Percentiles rank a stretch among this genome's conserved stretches.
Conservation (phyloP, 2,329 filamentous ascomycete species). For the Claviceps pazoutovae region DNA sequence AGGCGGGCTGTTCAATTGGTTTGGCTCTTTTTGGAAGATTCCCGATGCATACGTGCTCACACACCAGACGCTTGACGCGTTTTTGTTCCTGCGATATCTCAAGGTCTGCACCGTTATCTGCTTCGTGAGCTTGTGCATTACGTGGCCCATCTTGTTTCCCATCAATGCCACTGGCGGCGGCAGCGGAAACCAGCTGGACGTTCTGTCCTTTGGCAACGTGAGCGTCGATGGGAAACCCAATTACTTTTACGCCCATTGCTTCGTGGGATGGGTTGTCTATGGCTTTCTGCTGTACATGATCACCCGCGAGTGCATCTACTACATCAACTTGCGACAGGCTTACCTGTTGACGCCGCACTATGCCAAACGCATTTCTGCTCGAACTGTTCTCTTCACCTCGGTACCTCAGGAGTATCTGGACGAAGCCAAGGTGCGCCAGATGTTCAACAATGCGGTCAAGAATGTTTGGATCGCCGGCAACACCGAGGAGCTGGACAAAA, state of each 20-base stretch:
- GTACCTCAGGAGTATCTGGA: conserved; percentile 67
- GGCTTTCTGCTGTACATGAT: conserved; percentile 81
- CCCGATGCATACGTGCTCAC: conserved; percentile 69
- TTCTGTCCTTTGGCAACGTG: conserved; percentile 26
- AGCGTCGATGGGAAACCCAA: conserved; percentile 41
- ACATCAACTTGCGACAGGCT: conserved; percentile 85
- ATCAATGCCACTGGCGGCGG: conserved; percentile 72
- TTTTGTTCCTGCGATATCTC: conserved; percentile 75
- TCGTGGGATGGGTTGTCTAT: conserved; percentile 72
- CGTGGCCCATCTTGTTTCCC: conserved; percentile 74
- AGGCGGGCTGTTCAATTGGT: conserved; percentile 47
- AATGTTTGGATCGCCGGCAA: conserved; percentile 75
- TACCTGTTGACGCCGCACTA: conserved; percentile 80
- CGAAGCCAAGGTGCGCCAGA: conserved; percentile 54
- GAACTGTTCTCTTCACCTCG: conserved; percentile 84
- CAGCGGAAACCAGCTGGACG: conserved; percentile 45
- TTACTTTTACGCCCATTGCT: conserved; percentile 67
- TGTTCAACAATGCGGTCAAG: conserved; percentile 68
- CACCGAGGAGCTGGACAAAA: conserved; percentile 57
- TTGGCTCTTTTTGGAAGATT: conserved; percentile 45
- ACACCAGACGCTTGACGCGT: conserved; percentile 79
- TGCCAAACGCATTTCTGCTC: conserved; percentile 70
- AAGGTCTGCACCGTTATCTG: conserved; percentile 65
- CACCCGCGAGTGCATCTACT: conserved; percentile 81
- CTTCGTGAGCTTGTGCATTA: conserved; percentile 65